Evolutionary conservation across 495 filamentous ascomycete species (phyloP).

Genomic region (Lasiosphaeria hispida): DNA sequence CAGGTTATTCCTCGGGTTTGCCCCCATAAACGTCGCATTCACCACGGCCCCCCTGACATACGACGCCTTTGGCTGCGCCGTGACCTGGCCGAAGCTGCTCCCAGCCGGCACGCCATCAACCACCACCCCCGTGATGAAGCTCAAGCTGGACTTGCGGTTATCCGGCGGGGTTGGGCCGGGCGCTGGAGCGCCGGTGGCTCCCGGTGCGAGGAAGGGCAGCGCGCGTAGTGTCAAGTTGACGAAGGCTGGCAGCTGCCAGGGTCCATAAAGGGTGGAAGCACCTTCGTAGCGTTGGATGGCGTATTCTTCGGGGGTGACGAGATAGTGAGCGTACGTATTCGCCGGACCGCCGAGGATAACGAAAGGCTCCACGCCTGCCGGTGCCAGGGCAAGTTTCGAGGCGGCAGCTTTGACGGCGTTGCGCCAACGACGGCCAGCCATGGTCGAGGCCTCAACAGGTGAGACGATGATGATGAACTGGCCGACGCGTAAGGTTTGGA

Average conservation of each 20-base stretch:
- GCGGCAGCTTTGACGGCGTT: conserved; percentile 62
- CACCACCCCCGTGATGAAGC: conserved; percentile 78
- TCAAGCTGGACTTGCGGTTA: conserved; percentile 68
- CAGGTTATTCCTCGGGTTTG: conserved; percentile 89
- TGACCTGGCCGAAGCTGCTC: conserved; percentile 68
- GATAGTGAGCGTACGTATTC: conserved; percentile 93
- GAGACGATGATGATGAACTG: conserved; percentile 84
- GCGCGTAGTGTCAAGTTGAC: conserved; percentile 75
- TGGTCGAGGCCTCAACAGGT: conserved; percentile 87
- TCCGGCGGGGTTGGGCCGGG: conserved; percentile 72
- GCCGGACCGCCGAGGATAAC: conserved; percentile 83
- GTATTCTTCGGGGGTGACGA: conserved; percentile 88
- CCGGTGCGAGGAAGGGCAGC: conserved; percentile 64
- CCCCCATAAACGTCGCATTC: conserved; percentile 74
- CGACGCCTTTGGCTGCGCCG: conserved; percentile 50
- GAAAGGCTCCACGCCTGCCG: conserved; percentile 34
- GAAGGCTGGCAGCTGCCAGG: conserved; percentile 77
- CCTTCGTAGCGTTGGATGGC: conserved; percentile 90
- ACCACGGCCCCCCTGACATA: conserved; percentile 65
- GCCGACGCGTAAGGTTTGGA: conserved; percentile 87
- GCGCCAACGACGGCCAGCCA: conserved; percentile 90
- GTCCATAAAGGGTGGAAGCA: conserved; percentile 89
- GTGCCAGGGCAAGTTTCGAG: conserved; percentile 23
- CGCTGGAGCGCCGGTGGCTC: conserved; percentile 43
- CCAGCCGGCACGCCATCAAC: conserved; percentile 67